Evolutionary conservation across 1,284 basidiomycete species (phyloP), one percentile per base, ranked within the genome.

Genomic region (Trichosporon coremiiforme): DNA sequence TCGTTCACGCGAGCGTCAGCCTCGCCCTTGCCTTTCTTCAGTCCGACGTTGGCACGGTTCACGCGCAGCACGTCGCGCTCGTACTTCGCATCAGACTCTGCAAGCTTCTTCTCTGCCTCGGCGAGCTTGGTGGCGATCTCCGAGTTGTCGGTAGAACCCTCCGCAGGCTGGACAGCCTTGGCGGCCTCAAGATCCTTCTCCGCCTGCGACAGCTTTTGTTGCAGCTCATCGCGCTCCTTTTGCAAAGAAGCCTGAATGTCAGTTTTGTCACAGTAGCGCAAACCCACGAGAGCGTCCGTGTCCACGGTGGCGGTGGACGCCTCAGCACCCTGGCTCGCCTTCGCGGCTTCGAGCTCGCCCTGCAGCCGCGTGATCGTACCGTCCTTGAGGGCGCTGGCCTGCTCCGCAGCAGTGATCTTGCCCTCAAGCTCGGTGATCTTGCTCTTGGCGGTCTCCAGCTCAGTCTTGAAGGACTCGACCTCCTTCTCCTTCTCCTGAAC

Each of bases 181-280:
- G 79, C 77, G 1, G 73, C 70, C 36, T 77, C 77, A 13, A 82
- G 72, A n/a, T 80, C 78, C 67, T 79, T 80, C 73, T 80, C 75
- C 3, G 76, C 74, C 38, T 78, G 71, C 13, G 75, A 63, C 45
- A 84, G 74, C 10, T 76, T 71, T 22, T 74, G 65, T 62, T 80
- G 73, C 31, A 83, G 69, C 7, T 71, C 64, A 15, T 80, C 79
- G 29, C 76, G 75, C 71, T 83, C 78, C 15, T 67, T 64, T 60
- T 73, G 67, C 17, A 80, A 66, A 0, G 75, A 67, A 17, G 67
- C 31, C 69, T 70, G 66, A 6, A 2, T 38, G 65, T 69, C 45
- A 66, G 65, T 35, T 60, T 4, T 2, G 4, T 22, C 10, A 38
- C 36, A 38, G 33, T n/a, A 35, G 25, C 3, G 8, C 7, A 13